phyloP scores from a whole-genome alignment of 2,329 filamentous ascomycete genomes.

The Hymenoscyphus albidus region DNA sequence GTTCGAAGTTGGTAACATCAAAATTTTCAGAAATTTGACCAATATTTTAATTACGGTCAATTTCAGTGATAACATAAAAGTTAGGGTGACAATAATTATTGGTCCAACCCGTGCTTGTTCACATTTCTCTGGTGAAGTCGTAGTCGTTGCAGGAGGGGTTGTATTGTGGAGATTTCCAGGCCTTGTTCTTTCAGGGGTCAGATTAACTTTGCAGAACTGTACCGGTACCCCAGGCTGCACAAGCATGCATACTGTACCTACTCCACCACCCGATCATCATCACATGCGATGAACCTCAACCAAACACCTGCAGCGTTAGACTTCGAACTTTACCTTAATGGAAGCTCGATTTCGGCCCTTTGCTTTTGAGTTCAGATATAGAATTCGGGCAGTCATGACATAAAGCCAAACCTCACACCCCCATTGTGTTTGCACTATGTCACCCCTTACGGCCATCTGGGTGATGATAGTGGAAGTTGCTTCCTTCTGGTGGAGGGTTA shows the following conservation, averaged over 20 bases:
- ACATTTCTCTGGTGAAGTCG: too few species aligned
- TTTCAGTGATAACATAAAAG: too few species aligned
- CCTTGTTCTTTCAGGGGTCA: too few species aligned
- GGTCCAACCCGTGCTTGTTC: too few species aligned
- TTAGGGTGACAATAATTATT: too few species aligned
- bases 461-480: conserved; percentile 58
- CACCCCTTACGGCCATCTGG: conserved; percentile 43
- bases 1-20: too few species aligned
- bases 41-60: too few species aligned
- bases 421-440: background rate
- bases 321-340: background rate
- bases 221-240: too few species aligned
- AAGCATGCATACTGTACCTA: background rate
- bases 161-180: too few species aligned
- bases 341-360: background rate
- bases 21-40: too few species aligned
- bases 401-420: background rate
- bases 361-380: background rate
- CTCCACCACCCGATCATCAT: background rate
- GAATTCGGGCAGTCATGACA: background rate
- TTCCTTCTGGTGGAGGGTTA: conserved; percentile 60
- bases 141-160: too few species aligned
- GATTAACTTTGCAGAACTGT: too few species aligned
- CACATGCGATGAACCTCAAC: background rate
- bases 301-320: background rate